Conservation (phyloP, 805 yeast species). For the Candida awuae region DNA sequence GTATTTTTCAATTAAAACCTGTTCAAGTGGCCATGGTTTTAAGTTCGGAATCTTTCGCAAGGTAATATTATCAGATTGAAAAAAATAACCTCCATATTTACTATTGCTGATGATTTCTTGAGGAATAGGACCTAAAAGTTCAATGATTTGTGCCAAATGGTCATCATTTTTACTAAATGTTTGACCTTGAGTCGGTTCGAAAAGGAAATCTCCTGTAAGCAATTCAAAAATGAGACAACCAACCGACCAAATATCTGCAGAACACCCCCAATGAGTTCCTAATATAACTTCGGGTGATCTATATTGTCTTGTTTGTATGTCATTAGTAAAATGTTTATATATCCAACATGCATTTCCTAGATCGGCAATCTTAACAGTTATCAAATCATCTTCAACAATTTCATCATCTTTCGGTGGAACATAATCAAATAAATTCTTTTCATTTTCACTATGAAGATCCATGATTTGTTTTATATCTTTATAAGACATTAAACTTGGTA, state of each 20-base stretch:
- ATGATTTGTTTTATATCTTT: slow-evolving; percentile 32
- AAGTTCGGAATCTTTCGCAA: slow-evolving; percentile 71
- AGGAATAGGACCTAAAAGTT: slow-evolving; percentile 35
- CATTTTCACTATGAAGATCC: slow-evolving; percentile 30
- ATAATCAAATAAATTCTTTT: slow-evolving; percentile 23
- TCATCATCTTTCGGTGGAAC: slow-evolving; percentile 33
- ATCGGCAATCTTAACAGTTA: slow-evolving; percentile 85
- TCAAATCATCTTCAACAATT: slow-evolving; percentile 39
- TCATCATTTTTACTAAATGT: slow-evolving; percentile 86
- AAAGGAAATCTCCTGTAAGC: slow-evolving; percentile 87
- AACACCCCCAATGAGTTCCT: slow-evolving; percentile 89
- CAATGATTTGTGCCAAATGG: slow-evolving; percentile 92
- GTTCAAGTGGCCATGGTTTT: slow-evolving; percentile 82
- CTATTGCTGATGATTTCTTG: slow-evolving; percentile 54
- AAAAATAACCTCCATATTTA: slow-evolving; percentile 44
- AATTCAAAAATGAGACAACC: slow-evolving; percentile 89
- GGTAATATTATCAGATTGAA: slow-evolving; percentile 31
- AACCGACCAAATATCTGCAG: slow-evolving; percentile 93
- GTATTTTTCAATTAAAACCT: slow-evolving; percentile 81
- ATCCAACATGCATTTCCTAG: slow-evolving; percentile 87
- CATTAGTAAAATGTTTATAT: slow-evolving; percentile 74
- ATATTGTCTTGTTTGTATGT: slow-evolving; percentile 87
- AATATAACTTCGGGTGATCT: slow-evolving; percentile 82
- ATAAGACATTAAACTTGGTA: slow-evolving; percentile 20
- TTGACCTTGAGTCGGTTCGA: slow-evolving; percentile 78